phyloP scores from a whole-genome alignment of 257 asterid genomes.

The Jasminum sambac region DNA sequence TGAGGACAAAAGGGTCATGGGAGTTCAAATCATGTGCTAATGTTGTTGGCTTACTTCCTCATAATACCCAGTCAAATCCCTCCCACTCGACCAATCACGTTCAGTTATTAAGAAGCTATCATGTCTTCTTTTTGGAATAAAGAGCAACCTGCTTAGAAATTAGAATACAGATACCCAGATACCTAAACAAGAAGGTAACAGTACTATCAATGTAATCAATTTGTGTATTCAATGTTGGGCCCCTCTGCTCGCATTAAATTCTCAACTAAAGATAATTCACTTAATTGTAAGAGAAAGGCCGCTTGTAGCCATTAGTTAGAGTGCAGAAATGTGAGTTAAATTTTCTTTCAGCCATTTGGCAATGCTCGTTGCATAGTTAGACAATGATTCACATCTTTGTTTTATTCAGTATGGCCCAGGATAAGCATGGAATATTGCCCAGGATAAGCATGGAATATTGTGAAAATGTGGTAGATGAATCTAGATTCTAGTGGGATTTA shows the following conservation, averaged over 20 bases:
- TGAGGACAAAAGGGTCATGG: background rate
- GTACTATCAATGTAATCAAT: background rate
- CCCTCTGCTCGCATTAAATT: background rate
- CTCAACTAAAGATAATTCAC: constrained; percentile 7
- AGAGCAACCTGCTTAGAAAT: background rate
- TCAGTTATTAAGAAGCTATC: constrained; percentile 1
- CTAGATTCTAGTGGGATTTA: background rate
- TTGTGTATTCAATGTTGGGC: constrained; percentile 3
- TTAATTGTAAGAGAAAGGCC: background rate
- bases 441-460: background rate
- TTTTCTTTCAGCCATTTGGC: constrained; percentile 4
- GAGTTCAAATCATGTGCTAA: background rate
- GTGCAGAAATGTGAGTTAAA: constrained; percentile 1
- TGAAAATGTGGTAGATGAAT: background rate
- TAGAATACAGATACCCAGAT: background rate
- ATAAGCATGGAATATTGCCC: background rate
- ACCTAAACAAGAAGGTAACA: background rate
- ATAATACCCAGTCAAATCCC: background rate
- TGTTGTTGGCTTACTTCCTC: background rate
- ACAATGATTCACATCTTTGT: background rate
- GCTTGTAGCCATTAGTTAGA: background rate
- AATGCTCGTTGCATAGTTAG: background rate
- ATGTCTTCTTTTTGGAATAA: constrained; percentile 3
- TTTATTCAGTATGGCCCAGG: background rate
- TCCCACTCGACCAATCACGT: background rate